These are phyloP conservation scores for Pestalotiopsis sp. DNA, from an alignment of 2,329 filamentous ascomycete species.

Conservation along the genomic window DNA sequence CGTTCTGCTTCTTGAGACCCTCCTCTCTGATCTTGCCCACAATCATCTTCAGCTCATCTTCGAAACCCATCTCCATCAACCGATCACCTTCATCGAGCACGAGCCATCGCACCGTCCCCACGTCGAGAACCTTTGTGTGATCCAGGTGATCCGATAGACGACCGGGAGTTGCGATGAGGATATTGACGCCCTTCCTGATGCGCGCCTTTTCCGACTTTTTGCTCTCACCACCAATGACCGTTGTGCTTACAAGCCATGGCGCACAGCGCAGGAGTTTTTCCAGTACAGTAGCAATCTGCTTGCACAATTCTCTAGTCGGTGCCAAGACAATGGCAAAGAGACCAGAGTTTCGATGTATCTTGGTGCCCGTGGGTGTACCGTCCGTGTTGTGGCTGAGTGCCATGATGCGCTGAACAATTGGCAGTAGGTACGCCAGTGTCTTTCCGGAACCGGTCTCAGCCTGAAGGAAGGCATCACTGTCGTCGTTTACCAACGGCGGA, in stretches of 20 bases:
- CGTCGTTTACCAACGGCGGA: constrained; percentile 75
- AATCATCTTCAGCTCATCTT: constrained; percentile 88
- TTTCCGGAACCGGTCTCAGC: constrained; percentile 98
- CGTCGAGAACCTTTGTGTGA: constrained; percentile 85
- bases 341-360: constrained; percentile 81
- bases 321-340: constrained; percentile 93
- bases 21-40: constrained; percentile 76
- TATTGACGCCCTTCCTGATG: constrained; percentile 91
- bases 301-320: constrained; percentile 90
- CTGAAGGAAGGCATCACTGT: constrained; percentile 92
- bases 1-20: constrained; percentile 59
- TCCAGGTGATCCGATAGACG: constrained; percentile 89
- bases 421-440: constrained; percentile 92
- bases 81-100: constrained; percentile 95
- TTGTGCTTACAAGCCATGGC: constrained; percentile 92
- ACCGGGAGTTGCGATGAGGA: constrained; percentile 92
- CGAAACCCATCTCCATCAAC: constrained; percentile 98
- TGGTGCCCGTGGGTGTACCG: constrained; percentile 42
- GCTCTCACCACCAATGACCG: constrained; percentile 71
- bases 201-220: constrained; percentile 88
- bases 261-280: constrained; percentile 86
- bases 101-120: constrained; percentile 89
- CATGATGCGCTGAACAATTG: constrained; percentile 87
- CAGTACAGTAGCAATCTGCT: constrained; percentile 87
- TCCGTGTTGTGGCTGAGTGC: constrained; percentile 65